Evolutionary conservation across 306 rosid genomes (phyloP), one percentile per base, ranked within the genome.

Genomic region (Lathyrus oleraceus): DNA sequence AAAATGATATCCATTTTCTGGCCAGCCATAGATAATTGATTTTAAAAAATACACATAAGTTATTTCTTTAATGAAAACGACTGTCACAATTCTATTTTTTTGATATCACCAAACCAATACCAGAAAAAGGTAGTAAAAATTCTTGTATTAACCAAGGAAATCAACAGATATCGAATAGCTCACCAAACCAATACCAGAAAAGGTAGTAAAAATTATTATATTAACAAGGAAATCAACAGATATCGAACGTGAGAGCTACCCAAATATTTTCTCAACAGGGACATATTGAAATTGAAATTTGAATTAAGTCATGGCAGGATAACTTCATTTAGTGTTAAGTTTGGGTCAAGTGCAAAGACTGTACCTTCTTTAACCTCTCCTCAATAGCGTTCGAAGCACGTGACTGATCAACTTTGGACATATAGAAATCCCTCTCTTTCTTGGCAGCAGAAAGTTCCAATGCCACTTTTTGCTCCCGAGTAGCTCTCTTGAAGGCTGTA

Each of bases 361-460:
- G 20, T 81, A 94, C 98, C 97, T 91, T 94, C 78, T 85, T 86
- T 42, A 84, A 74, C 32, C 97, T 84, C 76, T 88, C 88, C 51
- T 85, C 96, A 56, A 90, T 91, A 74, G 95, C 78, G 11, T 28
- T 86, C 82, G 86, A 79, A 61, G 96, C 91, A 58, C 80, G 96
- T 47, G 97, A 81, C 60, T 78, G 75, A 10, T 94, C 96, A 66
- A 90, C 96, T 65, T 81, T 87, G 27, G 90, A 66, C 36, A 83
- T 77, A 81, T 90, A 94, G 80, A 84, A 87, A 70, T 87, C 91
- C 65, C 91, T 78, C 75, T 94, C 97, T 85, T 79, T 90, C 85
- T 87, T 88, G 36, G 97, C 97, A 61, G 89, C 89, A 82, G 96
- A 90, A 61, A 88, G 73, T 78, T 88, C 97, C 40, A 94, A 56